phyloP scores from a whole-genome alignment of 176 grass and related monocot genomes.

The Zoysia japonica region DNA sequence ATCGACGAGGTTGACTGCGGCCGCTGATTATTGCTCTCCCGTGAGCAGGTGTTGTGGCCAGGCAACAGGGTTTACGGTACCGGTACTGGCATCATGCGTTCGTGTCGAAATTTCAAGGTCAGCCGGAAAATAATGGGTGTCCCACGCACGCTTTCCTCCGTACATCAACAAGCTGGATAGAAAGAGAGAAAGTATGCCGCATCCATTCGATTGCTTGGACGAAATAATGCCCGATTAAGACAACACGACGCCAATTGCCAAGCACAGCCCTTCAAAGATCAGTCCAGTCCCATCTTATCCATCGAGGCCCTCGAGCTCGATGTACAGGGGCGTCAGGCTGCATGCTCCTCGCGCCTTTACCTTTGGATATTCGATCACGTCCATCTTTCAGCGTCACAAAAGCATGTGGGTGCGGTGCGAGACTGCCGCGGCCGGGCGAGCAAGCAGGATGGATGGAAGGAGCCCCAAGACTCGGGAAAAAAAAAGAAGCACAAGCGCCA shows the following conservation, averaged over 20 bases:
- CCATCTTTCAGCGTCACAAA: neutral
- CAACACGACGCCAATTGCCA: slow-evolving; percentile 20
- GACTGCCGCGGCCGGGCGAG: slow-evolving; percentile 1
- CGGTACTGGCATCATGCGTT: neutral
- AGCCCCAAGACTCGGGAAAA: neutral
- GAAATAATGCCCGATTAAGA: slow-evolving; percentile 39
- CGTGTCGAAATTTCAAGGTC: neutral
- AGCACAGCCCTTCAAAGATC: neutral
- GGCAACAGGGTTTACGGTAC: too few species aligned
- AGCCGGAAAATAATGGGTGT: neutral
- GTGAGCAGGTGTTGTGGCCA: too few species aligned
- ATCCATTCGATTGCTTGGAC: slow-evolving; percentile 1
- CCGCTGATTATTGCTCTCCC: neutral
- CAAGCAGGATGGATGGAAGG: neutral
- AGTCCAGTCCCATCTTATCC: slow-evolving; percentile 26
- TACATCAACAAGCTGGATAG: neutral
- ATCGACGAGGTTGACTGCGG: neutral
- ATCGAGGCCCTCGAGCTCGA: neutral
- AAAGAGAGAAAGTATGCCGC: too few species aligned
- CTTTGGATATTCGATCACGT: neutral
- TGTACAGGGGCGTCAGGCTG: too few species aligned
- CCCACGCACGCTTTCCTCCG: neutral
- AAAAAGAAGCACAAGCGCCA: neutral
- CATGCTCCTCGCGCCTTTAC: neutral
- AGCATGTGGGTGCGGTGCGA: neutral